phyloP scores from a whole-genome alignment of 2,329 filamentous ascomycete genomes.

The Pseudogymnoascus sp. region DNA sequence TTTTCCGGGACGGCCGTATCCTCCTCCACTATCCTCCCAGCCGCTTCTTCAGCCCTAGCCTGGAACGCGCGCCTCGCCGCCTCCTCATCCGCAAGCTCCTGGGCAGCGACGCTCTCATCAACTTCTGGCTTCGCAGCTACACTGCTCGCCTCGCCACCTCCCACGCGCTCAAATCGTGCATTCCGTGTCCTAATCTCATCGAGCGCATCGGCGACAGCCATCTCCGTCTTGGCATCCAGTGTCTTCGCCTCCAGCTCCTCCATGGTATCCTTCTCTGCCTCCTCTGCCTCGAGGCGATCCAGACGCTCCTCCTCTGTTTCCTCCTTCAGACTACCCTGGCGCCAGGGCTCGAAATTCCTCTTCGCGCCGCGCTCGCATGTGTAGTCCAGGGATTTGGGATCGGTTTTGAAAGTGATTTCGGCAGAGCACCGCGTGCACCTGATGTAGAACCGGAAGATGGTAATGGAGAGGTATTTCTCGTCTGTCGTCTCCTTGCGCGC shows the following conservation, averaged over 20 bases:
- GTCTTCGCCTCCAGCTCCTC: conserved; percentile 91
- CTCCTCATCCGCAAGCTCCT: conserved; percentile 78
- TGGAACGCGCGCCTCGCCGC: conserved; percentile 70
- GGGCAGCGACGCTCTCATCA: conserved; percentile 53
- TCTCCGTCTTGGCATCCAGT: conserved; percentile 83
- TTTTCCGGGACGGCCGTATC: conserved; percentile 18
- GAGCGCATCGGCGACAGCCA: conserved; percentile 91
- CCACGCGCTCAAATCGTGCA: conserved; percentile 72
- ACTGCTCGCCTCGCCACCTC: conserved; percentile 53
- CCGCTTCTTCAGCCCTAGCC: conserved; percentile 24
- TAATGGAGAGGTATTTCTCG: conserved; percentile 80
- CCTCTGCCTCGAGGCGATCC: conserved; percentile 73
- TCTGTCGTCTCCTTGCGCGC: conserved; percentile 87
- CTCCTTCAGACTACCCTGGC: conserved; percentile 48
- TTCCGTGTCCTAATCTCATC: conserved; percentile 93
- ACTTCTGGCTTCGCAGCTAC: conserved; percentile 35
- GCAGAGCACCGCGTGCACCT: conserved; percentile 77
- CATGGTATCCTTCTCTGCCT: conserved; percentile 84
- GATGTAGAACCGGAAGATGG: conserved; percentile 86
- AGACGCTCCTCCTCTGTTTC: conserved; percentile 85
- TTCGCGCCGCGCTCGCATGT: conserved; percentile 70
- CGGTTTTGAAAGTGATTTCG: conserved; percentile 89
- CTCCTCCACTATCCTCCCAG: conserved; percentile 29
- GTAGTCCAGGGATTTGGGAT: conserved; percentile 94
- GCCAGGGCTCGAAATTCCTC: conserved; percentile 90